phyloP scores from a whole-genome alignment of 2,329 filamentous ascomycete genomes.

The Aspergillus viridinutans region DNA sequence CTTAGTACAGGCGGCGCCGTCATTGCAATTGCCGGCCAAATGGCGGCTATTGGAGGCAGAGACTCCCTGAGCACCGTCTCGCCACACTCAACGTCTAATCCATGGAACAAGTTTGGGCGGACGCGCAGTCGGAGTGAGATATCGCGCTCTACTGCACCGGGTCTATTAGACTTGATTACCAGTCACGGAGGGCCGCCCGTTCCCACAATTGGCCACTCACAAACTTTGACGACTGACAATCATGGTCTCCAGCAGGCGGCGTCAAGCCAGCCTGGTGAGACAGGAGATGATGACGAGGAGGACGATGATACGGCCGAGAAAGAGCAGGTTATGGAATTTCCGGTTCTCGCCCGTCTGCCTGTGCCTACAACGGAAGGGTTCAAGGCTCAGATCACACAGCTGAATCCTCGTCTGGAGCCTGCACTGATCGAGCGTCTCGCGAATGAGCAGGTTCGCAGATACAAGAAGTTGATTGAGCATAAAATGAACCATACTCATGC shows the following conservation, averaged over 20 bases:
- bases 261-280: constrained; percentile 12
- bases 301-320: constrained; percentile 55
- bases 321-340: constrained; percentile 59
- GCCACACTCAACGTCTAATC: constrained; percentile 29
- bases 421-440: constrained; percentile 76
- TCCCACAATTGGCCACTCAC: constrained; percentile 48
- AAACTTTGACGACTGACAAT: constrained; percentile 20
- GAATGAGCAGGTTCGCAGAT: constrained; percentile 73
- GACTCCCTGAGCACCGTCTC: constrained; percentile 55
- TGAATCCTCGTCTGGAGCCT: constrained; percentile 69
- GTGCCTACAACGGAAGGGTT: constrained; percentile 73
- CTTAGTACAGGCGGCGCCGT: constrained; percentile 40
- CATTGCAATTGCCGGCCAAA: constrained; percentile 43
- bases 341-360: constrained; percentile 62
- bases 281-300: constrained; percentile 45
- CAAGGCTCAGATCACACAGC: constrained; percentile 63
- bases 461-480: constrained; percentile 68
- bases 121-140: constrained; percentile 57
- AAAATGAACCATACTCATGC: constrained; percentile 66
- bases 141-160: constrained; percentile 38
- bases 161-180: constrained; percentile 53
- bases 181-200: constrained; percentile 57
- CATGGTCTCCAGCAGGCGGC: constrained; percentile 10
- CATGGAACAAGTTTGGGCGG: constrained; percentile 49
- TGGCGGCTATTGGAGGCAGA: constrained; percentile 46